Evolutionary conservation across 1,284 basidiomycete species (phyloP), one percentile per base, ranked within the genome.

Genomic region (Porphyrellus sp.): DNA sequence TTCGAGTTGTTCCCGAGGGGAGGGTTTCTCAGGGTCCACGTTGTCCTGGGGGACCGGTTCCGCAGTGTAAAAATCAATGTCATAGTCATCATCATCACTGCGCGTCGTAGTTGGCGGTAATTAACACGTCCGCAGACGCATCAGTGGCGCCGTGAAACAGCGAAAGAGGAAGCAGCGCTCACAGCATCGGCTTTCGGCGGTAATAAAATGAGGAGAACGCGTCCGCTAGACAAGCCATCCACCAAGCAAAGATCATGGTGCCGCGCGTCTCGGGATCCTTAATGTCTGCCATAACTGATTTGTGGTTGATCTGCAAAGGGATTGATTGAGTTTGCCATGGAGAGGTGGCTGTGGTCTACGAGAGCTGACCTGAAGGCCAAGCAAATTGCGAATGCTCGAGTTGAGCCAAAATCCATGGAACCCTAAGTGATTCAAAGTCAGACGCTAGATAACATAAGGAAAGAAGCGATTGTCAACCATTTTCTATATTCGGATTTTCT

Each of bases 181-280:
- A 91, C 85, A 85, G 68, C 59, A 75, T 68, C 4, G 83, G 82
- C 65, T 82, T 81, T 33, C 81, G 72, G 34, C 83, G 76, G 67
- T 83, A 82, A 66, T 82, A 85, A 35, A 79, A 76, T 2, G 82
- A 73, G 33, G 77, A 74, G 59, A 79, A 81, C 1, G 81, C 79
- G 54, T 88, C 86, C 4, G 75, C 72, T 28, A 85, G 63, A 63
- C 78, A 81, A 16, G 81, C 79, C 69, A 82, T 75, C 82, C 83
- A 86, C 90, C 91, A 95, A 2, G 91, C 85, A 65, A 90, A 92
- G 40, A 89, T 85, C 83, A 91, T 87, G 3, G 85, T 89, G 21
- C 86, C 85, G 49, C 85, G 80, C 43, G 76, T 80, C 60, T 90
- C 88, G 25, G 80, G 75, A 64, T 89, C 86, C 57, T 79, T 75